Evolutionary conservation across 805 yeast species (phyloP), one percentile per base, ranked within the genome.

Genomic region (Saccharomycopsis sp.): DNA sequence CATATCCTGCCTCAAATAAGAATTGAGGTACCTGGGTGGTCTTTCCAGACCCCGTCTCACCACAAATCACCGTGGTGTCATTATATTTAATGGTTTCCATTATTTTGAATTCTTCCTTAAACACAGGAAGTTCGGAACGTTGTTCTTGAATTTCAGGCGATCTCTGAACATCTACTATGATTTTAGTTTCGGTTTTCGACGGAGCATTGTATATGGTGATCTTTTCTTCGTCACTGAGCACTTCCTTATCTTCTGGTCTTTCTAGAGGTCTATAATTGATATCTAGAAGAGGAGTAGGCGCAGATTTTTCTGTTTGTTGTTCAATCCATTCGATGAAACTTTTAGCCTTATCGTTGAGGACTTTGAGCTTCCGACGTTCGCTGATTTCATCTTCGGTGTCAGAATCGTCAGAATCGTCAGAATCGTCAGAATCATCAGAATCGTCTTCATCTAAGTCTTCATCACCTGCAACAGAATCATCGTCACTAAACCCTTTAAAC

Each of bases 11-110:
- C 72, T 94, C 99, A 68, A 84, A 90, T 52, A 94, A 72, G 67
- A 94, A 94, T 69, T 94, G 99, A 0, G 99, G 99, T 3, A 94
- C 92, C 72, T 94, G 99, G 0, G 99, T 94, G 1, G 99, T 94
- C 70, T 94, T 94, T 72, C 99, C 99, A 1, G 97, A 91, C 66
- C 99, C 99, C 0, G 99, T 94, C 66, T 92, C 98, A 77, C 99
- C 99, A 74, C 97, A 93, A 24, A 94, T 78, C 14, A 94, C 86
- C 0, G 92, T 84, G 61, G 93, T 87, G 66, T 92, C 97, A 67
- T 93, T 88, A 67, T 93, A 96, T 68, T 88, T 89, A 55, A 94
- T 81, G 0, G 97, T 96, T 69, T 94, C 99, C 97, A 94, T 90
- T 54, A 94, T 88, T 57, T 84, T 77, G 69, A 89, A 96, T 67